These are phyloP conservation scores for Lactarius indigo DNA, from an alignment of 768 basidiomycete species.

Conservation along the genomic window DNA sequence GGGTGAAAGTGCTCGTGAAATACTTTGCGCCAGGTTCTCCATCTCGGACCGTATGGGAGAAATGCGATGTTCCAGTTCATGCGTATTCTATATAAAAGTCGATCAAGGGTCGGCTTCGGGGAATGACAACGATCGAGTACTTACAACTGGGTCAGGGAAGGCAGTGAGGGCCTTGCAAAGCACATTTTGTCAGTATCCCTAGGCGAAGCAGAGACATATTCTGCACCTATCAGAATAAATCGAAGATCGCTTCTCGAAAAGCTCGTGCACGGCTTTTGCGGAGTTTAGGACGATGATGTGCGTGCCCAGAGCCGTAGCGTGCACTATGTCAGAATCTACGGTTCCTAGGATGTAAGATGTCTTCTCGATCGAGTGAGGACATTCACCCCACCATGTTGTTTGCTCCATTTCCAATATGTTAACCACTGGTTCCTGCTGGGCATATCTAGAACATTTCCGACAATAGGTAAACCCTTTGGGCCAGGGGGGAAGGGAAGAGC, in stretches of 20 bases:
- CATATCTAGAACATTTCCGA: slow-evolving; percentile 28
- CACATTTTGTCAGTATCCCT: not conserved
- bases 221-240: slow-evolving; percentile 25
- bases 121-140: not conserved
- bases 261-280: slow-evolving; percentile 21
- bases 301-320: slow-evolving; percentile 19
- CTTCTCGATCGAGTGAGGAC: not conserved
- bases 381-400: slow-evolving; percentile 24
- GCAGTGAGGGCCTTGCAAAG: slow-evolving; percentile 10
- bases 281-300: slow-evolving; percentile 38
- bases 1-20: slow-evolving; percentile 21
- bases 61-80: slow-evolving; percentile 24
- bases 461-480: slow-evolving; percentile 25
- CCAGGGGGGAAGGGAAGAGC: slow-evolving; percentile 28
- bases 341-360: not conserved
- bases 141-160: slow-evolving; percentile 19
- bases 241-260: slow-evolving; percentile 25
- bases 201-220: not conserved
- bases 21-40: slow-evolving; percentile 18
- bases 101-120: not conserved
- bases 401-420: slow-evolving; percentile 26
- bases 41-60: slow-evolving; percentile 19
- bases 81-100: slow-evolving; percentile 3
- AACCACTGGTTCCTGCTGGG: slow-evolving; percentile 25
- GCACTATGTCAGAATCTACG: slow-evolving; percentile 21